These are phyloP conservation scores for Penicillium rolfsii DNA, from an alignment of 2,329 filamentous ascomycete species.

Conservation along the genomic window DNA sequence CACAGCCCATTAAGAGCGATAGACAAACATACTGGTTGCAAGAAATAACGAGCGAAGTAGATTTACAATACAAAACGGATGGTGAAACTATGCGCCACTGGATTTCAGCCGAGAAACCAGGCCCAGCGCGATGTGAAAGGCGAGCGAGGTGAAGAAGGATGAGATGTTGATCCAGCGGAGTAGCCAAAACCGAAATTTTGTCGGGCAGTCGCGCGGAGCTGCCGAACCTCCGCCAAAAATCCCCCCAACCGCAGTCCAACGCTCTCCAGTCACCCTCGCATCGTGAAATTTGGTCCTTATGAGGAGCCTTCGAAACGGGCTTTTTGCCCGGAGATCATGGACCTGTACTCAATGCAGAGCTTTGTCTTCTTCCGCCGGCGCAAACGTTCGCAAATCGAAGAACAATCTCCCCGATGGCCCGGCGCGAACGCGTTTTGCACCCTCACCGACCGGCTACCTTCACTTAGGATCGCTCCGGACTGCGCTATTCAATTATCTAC, in stretches of 20 bases:
- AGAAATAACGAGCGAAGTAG: neutral
- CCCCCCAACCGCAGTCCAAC: constrained; percentile 2
- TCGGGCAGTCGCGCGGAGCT: constrained; percentile 29
- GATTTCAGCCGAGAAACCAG: neutral
- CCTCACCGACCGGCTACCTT: constrained; percentile 90
- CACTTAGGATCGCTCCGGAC: constrained; percentile 91
- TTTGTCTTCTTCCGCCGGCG: constrained; percentile 34
- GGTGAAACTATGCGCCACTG: neutral
- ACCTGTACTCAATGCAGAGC: constrained; percentile 42
- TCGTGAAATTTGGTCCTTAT: constrained; percentile 24
- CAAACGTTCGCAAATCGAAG: constrained; percentile 37
- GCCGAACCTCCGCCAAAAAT: constrained; percentile 28
- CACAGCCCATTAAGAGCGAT: neutral
- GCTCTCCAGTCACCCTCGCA: neutral
- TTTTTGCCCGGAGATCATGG: constrained; percentile 40
- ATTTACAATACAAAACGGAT: neutral
- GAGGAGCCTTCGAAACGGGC: constrained; percentile 31
- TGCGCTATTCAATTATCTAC: constrained; percentile 90
- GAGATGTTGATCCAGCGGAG: constrained; percentile 20
- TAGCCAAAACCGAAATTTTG: constrained; percentile 28
- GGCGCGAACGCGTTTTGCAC: constrained; percentile 84
- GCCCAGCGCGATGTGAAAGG: constrained; percentile 5
- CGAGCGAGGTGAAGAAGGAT: constrained; percentile 6
- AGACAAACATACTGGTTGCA: constrained; percentile 14
- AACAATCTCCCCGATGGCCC: constrained; percentile 56